Evolutionary conservation across 768 basidiomycete genomes (phyloP).

Genomic region (Boletellus sp.): DNA sequence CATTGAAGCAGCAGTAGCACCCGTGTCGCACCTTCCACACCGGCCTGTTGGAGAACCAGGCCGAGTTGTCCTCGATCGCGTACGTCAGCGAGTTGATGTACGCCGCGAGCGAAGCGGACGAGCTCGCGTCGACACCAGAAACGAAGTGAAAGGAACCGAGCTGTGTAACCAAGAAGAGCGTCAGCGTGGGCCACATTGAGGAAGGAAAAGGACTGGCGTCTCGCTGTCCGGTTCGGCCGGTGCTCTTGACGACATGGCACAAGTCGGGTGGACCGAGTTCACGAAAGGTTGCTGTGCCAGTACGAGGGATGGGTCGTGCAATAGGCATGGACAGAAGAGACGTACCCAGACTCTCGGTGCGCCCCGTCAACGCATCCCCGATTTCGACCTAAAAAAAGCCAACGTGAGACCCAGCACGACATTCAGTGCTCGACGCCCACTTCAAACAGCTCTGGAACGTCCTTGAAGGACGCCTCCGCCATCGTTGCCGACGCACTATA

Average conservation of each 20-base stretch:
- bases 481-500: slow-evolving; percentile 29
- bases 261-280: slow-evolving; percentile 98
- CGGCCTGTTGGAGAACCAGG: slow-evolving; percentile 87
- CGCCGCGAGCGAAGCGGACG: slow-evolving; percentile 94
- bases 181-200: background rate
- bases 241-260: slow-evolving; percentile 92
- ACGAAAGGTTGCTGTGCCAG: slow-evolving; percentile 78
- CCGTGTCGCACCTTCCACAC: slow-evolving; percentile 92
- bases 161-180: slow-evolving; percentile 37
- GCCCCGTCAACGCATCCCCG: slow-evolving; percentile 82
- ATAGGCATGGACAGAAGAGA: slow-evolving; percentile 6
- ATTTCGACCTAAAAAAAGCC: slow-evolving; percentile 63
- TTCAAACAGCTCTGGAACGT: slow-evolving; percentile 96
- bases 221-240: slow-evolving; percentile 75
- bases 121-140: slow-evolving; percentile 98
- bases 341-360: slow-evolving; percentile 90
- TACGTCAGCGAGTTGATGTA: slow-evolving; percentile 99
- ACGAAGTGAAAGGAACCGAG: slow-evolving; percentile 96
- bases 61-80: slow-evolving; percentile 82
- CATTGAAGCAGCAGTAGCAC: slow-evolving; percentile 97
- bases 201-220: slow-evolving; percentile 57
- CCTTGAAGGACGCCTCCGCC: slow-evolving; percentile 80
- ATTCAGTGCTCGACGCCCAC: slow-evolving; percentile 35
- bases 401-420: slow-evolving; percentile 2
- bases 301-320: background rate